A percentile compares a stretch with the other conserved stretches of the same genome.
Conservation (phyloP, 192 early-diverging fungal genomes). For the Thoreauomyces humboldtii region DNA sequence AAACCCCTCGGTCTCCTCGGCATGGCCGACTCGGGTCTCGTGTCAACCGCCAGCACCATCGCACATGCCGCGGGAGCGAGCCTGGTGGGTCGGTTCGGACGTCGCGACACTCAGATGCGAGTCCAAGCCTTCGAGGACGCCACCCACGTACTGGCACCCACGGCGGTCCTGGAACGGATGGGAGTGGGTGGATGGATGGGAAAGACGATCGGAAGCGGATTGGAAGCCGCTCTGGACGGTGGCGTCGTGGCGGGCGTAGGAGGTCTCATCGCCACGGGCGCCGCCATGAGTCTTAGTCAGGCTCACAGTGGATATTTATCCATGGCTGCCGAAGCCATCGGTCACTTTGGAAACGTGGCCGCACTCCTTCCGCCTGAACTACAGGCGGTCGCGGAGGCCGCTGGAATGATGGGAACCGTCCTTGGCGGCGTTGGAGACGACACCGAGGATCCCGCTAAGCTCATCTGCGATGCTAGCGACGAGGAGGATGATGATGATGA, state of each 20-base stretch:
- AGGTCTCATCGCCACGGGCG: conserved; percentile 27
- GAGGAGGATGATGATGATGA: conserved; percentile 11
- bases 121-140: conserved; percentile 1
- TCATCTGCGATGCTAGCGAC: background rate
- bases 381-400: conserved; percentile 28
- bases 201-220: conserved; percentile 22
- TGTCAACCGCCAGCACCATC: conserved; percentile 26
- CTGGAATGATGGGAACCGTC: conserved; percentile 19
- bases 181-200: conserved; percentile 4
- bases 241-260: conserved; percentile 33
- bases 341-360: conserved; percentile 32
- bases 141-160: conserved; percentile 2
- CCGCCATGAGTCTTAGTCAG: conserved; percentile 6
- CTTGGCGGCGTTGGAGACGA: conserved; percentile 6
- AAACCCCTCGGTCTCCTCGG: conserved; percentile 28
- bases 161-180: background rate
- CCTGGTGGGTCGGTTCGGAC: conserved; percentile 31
- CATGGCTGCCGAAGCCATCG: conserved; percentile 27
- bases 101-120: conserved; percentile 29
- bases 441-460: background rate
- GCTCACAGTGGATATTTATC: conserved; percentile 19
- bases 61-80: conserved; percentile 25
- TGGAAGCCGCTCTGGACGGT: conserved; percentile 33
- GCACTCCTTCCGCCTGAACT: conserved; percentile 25
- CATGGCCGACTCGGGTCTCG: conserved; percentile 14